Conservation (phyloP, 2,329 filamentous ascomycete genomes). For the Aspergillus brasiliensis region DNA sequence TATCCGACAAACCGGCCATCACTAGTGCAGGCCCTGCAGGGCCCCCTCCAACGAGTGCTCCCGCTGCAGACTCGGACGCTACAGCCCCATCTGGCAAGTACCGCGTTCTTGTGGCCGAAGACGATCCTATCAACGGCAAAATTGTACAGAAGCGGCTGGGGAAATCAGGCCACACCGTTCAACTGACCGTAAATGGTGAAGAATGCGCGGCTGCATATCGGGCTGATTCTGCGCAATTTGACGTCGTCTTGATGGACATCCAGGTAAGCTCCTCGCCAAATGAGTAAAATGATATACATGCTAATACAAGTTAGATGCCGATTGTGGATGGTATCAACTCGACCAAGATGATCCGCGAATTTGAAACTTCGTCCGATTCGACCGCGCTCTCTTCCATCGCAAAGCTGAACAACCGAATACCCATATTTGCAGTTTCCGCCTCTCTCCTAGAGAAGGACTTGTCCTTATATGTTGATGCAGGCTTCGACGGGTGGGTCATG, state of each 20-base stretch:
- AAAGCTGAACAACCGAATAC: conserved; percentile 65
- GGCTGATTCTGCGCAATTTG: conserved; percentile 65
- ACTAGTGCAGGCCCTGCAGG: background rate
- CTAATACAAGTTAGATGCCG: conserved; percentile 69
- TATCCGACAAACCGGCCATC: background rate
- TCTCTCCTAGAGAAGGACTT: conserved; percentile 73
- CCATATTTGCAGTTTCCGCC: conserved; percentile 86
- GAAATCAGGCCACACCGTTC: conserved; percentile 71
- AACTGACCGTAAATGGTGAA: conserved; percentile 78
- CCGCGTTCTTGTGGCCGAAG: conserved; percentile 75
- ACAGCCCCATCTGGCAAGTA: conserved; percentile 4
- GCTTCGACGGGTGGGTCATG: conserved; percentile 89
- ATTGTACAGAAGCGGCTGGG: conserved; percentile 80
- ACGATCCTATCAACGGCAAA: conserved; percentile 85
- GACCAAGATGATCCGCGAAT: conserved; percentile 78
- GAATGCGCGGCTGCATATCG: conserved; percentile 75
- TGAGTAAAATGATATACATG: background rate
- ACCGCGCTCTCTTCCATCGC: conserved; percentile 61
- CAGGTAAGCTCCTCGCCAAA: conserved; percentile 61
- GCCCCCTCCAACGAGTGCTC: background rate
- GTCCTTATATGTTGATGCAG: conserved; percentile 70
- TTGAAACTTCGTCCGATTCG: conserved; percentile 58
- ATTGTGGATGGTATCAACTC: conserved; percentile 86
- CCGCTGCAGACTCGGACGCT: background rate
- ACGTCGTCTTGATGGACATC: conserved; percentile 90